Evolutionary conservation across 2,329 filamentous ascomycete species (phyloP), one percentile per base, ranked within the genome.

Genomic region (Xylariomycetidae sp.): DNA sequence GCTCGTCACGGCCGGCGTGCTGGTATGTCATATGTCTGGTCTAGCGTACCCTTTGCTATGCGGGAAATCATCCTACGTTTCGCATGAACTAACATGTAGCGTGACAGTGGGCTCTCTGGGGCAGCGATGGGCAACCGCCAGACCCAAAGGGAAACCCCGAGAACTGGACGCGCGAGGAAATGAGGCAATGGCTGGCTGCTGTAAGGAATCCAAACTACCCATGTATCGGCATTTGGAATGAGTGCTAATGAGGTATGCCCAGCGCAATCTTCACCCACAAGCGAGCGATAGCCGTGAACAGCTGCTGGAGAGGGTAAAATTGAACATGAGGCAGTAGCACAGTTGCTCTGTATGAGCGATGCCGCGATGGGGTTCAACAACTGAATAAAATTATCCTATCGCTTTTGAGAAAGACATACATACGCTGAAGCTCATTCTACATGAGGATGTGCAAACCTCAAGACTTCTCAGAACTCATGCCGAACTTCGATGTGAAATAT

Each of bases 81-180:
- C 17, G 12, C n/a, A n/a, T 10, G 12, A 10, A 12, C 24, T 27
- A 13, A 33, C 31, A 19, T 18, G 10, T 10, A 25, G n/a, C 19
- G 10, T 16, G 1, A 27, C 23, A 47, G 44, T 95, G 84, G 82
- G 74, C 76, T 13, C 90, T 95, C 49, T 93, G 84, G 80, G 87
- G 87, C 36, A 72, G 76, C 33, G 86, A 90, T 51, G 89, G 89
- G 1, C 60, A 74, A 4, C 67, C 79, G 44, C 40, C 68, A 29
- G 88, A 95, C 54, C 87, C 89, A n/a, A 85, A 67, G 18, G 88
- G 88, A 39, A 73, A 86, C 65, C 76, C 65, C 25, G 64, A 68
- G 25, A 57, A 53, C 8, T 96, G 90, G 90, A 87, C 85, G 0
- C 68, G 72, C 36, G 81, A 87, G 29, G 86, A 96, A 52, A 68